These are phyloP conservation scores for Remersonia thermophila DNA, from an alignment of 2,329 filamentous ascomycete species.

Conservation along the genomic window DNA sequence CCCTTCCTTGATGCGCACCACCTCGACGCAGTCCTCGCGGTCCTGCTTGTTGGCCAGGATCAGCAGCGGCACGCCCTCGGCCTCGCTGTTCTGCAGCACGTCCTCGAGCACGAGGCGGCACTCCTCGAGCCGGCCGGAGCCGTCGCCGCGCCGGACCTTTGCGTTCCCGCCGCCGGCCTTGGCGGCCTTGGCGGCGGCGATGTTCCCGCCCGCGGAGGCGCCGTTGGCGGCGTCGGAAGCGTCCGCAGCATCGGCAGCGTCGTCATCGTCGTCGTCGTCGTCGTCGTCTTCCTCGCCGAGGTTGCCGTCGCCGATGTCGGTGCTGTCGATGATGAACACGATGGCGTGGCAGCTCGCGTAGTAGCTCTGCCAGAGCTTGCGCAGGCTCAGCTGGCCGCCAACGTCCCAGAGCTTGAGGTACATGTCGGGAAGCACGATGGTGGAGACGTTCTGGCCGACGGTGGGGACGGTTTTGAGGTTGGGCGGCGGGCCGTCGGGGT, in stretches of 20 bases:
- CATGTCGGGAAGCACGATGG: conserved; percentile 82
- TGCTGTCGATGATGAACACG: conserved; percentile 93
- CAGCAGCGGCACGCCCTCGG: conserved; percentile 80
- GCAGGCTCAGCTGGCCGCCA: conserved; percentile 79
- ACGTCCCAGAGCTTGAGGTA: conserved; percentile 99
- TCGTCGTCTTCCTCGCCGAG: conserved; percentile 36
- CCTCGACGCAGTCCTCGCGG: conserved; percentile 92
- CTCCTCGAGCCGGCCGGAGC: conserved; percentile 59
- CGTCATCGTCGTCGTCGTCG: too few species aligned
- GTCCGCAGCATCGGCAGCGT: too few species aligned
- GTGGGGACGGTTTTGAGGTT: conserved; percentile 85
- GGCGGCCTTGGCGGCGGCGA: too few species aligned
- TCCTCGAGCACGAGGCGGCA: conserved; percentile 82
- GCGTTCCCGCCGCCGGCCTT: conserved; percentile 25
- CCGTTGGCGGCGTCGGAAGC: too few species aligned
- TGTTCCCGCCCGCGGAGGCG: too few species aligned
- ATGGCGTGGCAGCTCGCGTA: conserved; percentile 91
- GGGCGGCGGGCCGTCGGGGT: conserved; percentile 46
- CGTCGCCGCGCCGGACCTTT: too few species aligned
- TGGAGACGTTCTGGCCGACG: conserved; percentile 92
- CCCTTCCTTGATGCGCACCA: conserved; percentile 93
- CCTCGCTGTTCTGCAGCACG: conserved; percentile 75
- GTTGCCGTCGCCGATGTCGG: conserved; percentile 77
- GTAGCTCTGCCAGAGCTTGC: conserved; percentile 91
- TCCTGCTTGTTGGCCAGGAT: conserved; percentile 98